These are phyloP conservation scores for Paxillus rubicundulus DNA, from an alignment of 768 basidiomycete species.

Conservation along the genomic window DNA sequence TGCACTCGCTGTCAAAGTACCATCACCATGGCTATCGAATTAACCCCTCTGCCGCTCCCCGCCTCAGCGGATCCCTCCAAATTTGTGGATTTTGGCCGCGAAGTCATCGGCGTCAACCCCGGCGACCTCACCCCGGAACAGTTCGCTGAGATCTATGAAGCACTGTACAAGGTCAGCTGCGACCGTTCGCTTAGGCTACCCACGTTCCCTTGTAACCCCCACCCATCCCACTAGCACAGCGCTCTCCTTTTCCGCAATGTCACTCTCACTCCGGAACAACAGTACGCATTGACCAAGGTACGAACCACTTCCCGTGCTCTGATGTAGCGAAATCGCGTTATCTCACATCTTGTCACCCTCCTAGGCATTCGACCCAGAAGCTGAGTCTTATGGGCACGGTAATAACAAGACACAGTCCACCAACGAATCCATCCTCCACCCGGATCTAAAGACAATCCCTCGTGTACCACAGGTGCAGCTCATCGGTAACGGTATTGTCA, in stretches of 20 bases:
- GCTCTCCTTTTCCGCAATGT: conserved; percentile 73
- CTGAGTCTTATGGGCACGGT: conserved; percentile 75
- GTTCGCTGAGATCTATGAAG: conserved; percentile 64
- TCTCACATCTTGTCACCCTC: conserved; percentile 3
- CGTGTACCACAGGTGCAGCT: conserved; percentile 87
- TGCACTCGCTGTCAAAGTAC: not conserved
- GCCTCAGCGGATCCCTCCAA: conserved; percentile 64
- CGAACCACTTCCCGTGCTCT: conserved; percentile 13
- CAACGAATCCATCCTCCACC: conserved; percentile 80
- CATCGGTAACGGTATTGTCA: conserved; percentile 83
- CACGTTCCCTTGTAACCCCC: not conserved
- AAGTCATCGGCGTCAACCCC: conserved; percentile 74
- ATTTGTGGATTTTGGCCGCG: conserved; percentile 71
- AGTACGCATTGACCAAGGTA: conserved; percentile 84
- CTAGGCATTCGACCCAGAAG: conserved; percentile 73
- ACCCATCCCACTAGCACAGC: conserved; percentile 48
- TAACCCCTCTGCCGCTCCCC: conserved; percentile 66
- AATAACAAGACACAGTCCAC: conserved; percentile 80
- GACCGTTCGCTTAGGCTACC: not conserved
- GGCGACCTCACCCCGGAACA: conserved; percentile 56
- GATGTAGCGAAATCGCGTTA: not conserved
- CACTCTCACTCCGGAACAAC: conserved; percentile 72
- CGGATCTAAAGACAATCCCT: conserved; percentile 89
- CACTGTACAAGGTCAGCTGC: conserved; percentile 67
- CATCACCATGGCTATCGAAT: conserved; percentile 60